phyloP scores from a whole-genome alignment of 2,329 filamentous ascomycete species.

The Fusarium sp. region DNA sequence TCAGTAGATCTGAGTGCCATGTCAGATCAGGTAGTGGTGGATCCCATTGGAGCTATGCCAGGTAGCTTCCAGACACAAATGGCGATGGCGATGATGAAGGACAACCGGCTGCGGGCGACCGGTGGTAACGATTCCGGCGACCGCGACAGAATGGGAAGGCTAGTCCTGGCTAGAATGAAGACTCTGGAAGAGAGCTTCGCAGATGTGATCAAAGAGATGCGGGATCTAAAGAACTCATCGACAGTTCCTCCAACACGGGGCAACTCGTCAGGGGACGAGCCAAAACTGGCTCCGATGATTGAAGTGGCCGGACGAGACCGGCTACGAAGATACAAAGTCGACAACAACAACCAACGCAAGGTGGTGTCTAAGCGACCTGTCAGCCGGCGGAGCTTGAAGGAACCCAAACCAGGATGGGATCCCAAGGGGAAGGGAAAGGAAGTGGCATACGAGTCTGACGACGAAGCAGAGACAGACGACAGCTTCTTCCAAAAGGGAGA shows the following conservation, averaged over 20 bases:
- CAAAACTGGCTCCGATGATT: conserved; percentile 44
- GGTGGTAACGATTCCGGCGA: conserved; percentile 54
- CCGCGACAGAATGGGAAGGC: conserved; percentile 78
- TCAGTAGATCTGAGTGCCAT: conserved; percentile 79
- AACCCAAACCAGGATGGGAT: conserved; percentile 51
- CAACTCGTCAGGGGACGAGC: conserved; percentile 62
- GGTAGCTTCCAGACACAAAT: conserved; percentile 86
- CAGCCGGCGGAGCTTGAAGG: conserved; percentile 58
- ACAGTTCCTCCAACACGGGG: conserved; percentile 61
- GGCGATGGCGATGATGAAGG: conserved; percentile 74
- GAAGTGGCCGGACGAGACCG: conserved; percentile 52
- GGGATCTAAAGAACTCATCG: conserved; percentile 65
- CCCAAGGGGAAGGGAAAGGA: conserved; percentile 63
- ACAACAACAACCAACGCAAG: conserved; percentile 42
- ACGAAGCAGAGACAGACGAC: conserved; percentile 49
- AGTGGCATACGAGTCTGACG: conserved; percentile 52
- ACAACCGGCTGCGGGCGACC: conserved; percentile 61
- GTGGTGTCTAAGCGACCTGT: conserved; percentile 49
- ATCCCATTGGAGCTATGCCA: conserved; percentile 71
- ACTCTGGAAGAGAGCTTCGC: conserved; percentile 90
- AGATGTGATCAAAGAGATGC: conserved; percentile 85
- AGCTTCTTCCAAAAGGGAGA: conserved; percentile 52
- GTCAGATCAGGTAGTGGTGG: conserved; percentile 73
- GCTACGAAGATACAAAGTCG: conserved; percentile 41
- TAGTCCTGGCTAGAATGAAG: conserved; percentile 91